A percentile compares a stretch with the other conserved stretches of the same genome.
phyloP scores from a whole-genome alignment of 2,329 filamentous ascomycete species.

The Verticillium longisporum region DNA sequence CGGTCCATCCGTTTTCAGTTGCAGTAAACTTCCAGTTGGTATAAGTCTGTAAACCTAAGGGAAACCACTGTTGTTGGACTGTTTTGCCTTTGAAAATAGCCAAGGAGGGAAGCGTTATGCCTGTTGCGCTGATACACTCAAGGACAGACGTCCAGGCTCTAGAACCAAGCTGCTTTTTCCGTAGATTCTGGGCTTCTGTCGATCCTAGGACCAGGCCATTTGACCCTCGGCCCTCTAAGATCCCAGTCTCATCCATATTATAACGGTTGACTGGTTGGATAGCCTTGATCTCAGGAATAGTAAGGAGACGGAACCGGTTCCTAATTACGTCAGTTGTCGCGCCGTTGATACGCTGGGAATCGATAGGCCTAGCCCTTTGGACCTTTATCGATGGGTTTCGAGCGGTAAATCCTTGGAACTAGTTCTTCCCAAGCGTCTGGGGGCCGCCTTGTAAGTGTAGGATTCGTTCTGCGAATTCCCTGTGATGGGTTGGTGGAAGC shows the following conservation, averaged over 20 bases:
- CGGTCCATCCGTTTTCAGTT: conserved; percentile 1
- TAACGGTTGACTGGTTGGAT: not conserved
- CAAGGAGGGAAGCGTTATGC: not conserved
- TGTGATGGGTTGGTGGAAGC: no score
- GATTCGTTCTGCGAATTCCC: no score
- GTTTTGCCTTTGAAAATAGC: conserved; percentile 1
- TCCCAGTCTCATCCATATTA: not conserved
- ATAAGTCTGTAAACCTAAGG: not conserved
- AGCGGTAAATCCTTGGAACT: no score
- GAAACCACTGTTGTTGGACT: conserved; percentile 5
- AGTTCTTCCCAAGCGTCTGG: no score
- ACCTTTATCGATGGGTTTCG: no score
- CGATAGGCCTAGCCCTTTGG: no score
- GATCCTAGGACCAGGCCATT: not conserved
- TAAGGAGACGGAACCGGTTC: no score
- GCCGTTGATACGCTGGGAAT: no score
- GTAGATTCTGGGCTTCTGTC: not conserved
- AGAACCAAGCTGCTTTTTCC: not conserved
- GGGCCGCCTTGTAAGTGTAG: no score
- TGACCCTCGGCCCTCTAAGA: not conserved
- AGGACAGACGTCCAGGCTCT: not conserved
- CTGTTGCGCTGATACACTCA: not conserved
- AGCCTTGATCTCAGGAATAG: no score
- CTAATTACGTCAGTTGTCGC: no score
- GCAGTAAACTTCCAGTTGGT: not conserved